Evolutionary conservation across 371 early-diverging fungal genomes (phyloP).

Genomic region (Fennellomyces sp.): DNA sequence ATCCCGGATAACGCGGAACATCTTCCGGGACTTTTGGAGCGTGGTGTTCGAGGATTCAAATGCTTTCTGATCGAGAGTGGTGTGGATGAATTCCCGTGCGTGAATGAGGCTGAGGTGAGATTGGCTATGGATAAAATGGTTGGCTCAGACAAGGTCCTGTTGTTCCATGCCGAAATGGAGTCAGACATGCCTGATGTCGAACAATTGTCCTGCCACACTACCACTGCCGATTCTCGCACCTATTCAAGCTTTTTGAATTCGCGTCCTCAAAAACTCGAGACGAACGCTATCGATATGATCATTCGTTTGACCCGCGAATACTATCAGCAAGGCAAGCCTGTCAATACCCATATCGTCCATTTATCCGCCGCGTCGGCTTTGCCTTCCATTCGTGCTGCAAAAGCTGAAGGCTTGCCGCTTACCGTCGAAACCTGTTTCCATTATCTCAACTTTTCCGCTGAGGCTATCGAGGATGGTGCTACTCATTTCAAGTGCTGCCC

Average conservation of each 20-base stretch:
- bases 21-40: conserved; percentile 63
- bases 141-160: conserved; percentile 53
- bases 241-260: conserved; percentile 73
- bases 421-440: conserved; percentile 87
- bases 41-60: conserved; percentile 82
- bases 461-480: conserved; percentile 71
- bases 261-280: conserved; percentile 74
- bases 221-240: conserved; percentile 45
- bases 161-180: conserved; percentile 87
- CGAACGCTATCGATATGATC: conserved; percentile 74
- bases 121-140: conserved; percentile 66
- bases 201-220: conserved; percentile 23
- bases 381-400: conserved; percentile 75
- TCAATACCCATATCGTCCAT: conserved; percentile 82
- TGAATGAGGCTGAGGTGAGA: conserved; percentile 70
- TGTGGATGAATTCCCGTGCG: conserved; percentile 85
- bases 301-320: conserved; percentile 71
- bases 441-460: conserved; percentile 72
- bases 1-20: conserved; percentile 74
- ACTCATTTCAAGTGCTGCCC: conserved; percentile 89
- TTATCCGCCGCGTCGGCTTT: conserved; percentile 77
- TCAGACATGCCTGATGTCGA: conserved; percentile 4
- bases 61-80: conserved; percentile 86
- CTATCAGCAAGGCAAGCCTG: conserved; percentile 52
- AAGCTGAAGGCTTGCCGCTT: conserved; percentile 68